Evolutionary conservation across 75 land plant genomes (phyloP).

Genomic region (Pinus albicaulis): DNA sequence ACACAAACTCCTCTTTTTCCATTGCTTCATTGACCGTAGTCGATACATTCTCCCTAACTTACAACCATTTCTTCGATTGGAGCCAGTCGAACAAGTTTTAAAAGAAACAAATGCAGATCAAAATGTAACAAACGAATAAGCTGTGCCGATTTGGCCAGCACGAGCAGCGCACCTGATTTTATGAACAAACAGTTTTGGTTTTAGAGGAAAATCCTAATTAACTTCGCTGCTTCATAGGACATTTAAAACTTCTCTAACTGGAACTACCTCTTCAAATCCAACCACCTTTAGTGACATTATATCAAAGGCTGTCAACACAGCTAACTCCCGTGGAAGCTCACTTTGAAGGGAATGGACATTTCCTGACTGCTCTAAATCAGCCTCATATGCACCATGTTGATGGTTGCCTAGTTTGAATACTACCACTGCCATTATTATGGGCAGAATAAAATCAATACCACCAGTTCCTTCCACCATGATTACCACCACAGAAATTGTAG

Average conservation of each 20-base stretch:
- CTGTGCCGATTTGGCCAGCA: too few species aligned
- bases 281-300: conserved; percentile 42
- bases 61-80: too few species aligned
- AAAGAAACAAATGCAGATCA: too few species aligned
- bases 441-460: conserved; percentile 42
- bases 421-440: conserved; percentile 39
- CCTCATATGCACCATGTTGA: conserved; percentile 40
- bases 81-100: too few species aligned
- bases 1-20: too few species aligned
- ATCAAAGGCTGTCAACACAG: conserved; percentile 27
- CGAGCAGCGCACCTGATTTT: too few species aligned
- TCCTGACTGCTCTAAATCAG: conserved; percentile 35
- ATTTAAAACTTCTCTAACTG: conserved; percentile 27
- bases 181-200: too few species aligned
- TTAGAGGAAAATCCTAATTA: too few species aligned
- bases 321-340: conserved; percentile 36
- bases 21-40: too few species aligned
- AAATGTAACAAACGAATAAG: too few species aligned
- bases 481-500: conserved; percentile 45
- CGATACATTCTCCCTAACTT: too few species aligned
- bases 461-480: conserved; percentile 53
- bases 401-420: conserved; percentile 47
- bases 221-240: conserved; percentile 27
- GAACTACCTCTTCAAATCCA: conserved; percentile 37
- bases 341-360: conserved; percentile 31